Evolutionary conservation across 176 grass and related monocot species (phyloP), one percentile per base, ranked within the genome.

Genomic region (Triticum urartu): DNA sequence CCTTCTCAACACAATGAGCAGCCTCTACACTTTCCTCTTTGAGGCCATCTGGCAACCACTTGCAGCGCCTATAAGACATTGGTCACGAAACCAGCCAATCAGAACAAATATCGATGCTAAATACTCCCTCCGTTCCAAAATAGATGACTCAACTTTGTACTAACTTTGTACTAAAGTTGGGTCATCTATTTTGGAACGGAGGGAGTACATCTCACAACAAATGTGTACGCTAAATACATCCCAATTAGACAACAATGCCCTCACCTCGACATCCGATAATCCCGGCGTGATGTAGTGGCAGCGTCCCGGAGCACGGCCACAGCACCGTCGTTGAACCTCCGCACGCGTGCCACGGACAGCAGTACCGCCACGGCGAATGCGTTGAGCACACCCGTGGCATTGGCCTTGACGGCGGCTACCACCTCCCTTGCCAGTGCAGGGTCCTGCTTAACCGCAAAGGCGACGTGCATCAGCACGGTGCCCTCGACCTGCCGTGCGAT

Each of bases 361-460:
- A 98, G 88, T 79, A 98, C 91, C 17, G 91, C 83, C 47, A 93
- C 91, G 9, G 90, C 91, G 68, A 98, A 95, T 56, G 90, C 85
- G 26, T 91, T 98, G 71, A 95, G 75, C 62, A 85, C 60, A 30
- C 91, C 79, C 34, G 77, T 69, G 18, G 66, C 72, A 78, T 95
- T 85, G n/a, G 93, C 86, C 79, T 89, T 91, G 65, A 95, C 87
- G 17, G 89, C 81, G 21, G 72, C 83, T 60, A 95, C 34, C 4
- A 98, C 79, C 83, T 98, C 93, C 87, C 87, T 94, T 54, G 92
- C 95, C 77, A 98, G 86, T 5, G 86, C 87, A 8, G 91, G 77
- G 70, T 98, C 95, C 85, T 98, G 95, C 91, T 98, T 98, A 82
- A 95, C 95, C 59, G 89, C 91, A 80, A 98, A 98, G 68, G 90